Conservation (phyloP, 176 grass and related monocot species). For the Neostapfia colusana region DNA sequence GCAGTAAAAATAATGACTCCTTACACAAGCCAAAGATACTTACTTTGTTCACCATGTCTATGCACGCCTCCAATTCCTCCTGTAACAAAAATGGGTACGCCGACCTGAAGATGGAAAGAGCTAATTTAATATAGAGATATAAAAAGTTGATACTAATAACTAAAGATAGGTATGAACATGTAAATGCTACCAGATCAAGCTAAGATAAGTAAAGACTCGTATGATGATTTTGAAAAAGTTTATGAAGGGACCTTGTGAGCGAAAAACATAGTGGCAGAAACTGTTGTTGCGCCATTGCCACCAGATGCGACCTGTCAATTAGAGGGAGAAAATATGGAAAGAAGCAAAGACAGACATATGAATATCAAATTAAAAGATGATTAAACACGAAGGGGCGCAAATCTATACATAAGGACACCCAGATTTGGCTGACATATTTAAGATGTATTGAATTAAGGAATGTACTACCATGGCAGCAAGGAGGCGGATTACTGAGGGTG, state of each 20-base stretch:
- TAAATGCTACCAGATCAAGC: constrained; percentile 6
- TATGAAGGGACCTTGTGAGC: constrained; percentile 63
- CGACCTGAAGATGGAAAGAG: constrained; percentile 59
- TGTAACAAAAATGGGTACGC: constrained; percentile 88
- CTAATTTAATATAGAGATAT: neutral
- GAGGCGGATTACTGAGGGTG: neutral
- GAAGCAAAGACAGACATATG: constrained; percentile 22
- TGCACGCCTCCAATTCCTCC: constrained; percentile 86
- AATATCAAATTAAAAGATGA: neutral
- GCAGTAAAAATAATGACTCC: neutral
- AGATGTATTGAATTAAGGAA: neutral
- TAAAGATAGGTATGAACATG: neutral
- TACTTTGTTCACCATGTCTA: constrained; percentile 86
- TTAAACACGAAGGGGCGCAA: neutral
- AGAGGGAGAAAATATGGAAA: neutral
- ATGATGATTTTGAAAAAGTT: neutral
- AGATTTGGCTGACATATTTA: constrained; percentile 4
- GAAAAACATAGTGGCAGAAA: constrained; percentile 95
- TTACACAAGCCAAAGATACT: constrained; percentile 32
- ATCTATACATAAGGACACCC: neutral
- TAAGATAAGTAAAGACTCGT: neutral
- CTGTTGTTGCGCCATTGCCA: constrained; percentile 83
- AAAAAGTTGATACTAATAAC: neutral
- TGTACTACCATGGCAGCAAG: neutral
- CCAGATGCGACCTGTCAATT: constrained; percentile 67